phyloP scores from a whole-genome alignment of 2,329 filamentous ascomycete species.

The Achaetomium macrosporum region DNA sequence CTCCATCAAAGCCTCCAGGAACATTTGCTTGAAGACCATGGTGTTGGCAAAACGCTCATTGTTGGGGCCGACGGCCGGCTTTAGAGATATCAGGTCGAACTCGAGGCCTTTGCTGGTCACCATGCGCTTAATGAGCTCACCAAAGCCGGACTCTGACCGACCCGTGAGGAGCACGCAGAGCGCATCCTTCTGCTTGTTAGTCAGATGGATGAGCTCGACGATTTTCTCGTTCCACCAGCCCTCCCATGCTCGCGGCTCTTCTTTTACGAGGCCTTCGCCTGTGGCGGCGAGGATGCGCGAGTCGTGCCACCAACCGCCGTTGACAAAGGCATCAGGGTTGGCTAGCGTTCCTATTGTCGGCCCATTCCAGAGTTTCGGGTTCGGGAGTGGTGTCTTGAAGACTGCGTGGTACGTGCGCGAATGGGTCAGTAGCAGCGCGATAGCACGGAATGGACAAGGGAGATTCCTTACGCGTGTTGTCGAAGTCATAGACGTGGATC shows the following conservation, averaged over 20 bases:
- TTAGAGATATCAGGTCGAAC: conserved; percentile 84
- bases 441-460: neutral
- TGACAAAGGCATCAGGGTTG: conserved; percentile 67
- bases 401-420: conserved; percentile 44
- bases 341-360: conserved; percentile 71
- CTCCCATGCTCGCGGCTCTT: conserved; percentile 78
- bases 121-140: conserved; percentile 76
- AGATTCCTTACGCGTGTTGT: conserved; percentile 71
- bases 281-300: conserved; percentile 77
- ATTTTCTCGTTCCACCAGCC: conserved; percentile 98
- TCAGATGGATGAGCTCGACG: conserved; percentile 71
- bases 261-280: conserved; percentile 72
- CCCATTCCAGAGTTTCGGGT: conserved; percentile 78
- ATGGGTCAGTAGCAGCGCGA: neutral
- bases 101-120: conserved; percentile 68
- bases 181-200: conserved; percentile 76
- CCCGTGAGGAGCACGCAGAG: conserved; percentile 85
- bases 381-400: conserved; percentile 86
- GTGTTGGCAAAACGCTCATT: conserved; percentile 75
- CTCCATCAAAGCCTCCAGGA: conserved; percentile 73
- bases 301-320: conserved; percentile 98
- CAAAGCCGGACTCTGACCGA: conserved; percentile 69
- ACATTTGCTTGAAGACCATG: conserved; percentile 86
- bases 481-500: conserved; percentile 95
- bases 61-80: conserved; percentile 75